Evolutionary conservation across 345 rosid genomes (phyloP), one percentile per base, ranked within the genome.

Genomic region (Euphorbia pulcherrima): DNA sequence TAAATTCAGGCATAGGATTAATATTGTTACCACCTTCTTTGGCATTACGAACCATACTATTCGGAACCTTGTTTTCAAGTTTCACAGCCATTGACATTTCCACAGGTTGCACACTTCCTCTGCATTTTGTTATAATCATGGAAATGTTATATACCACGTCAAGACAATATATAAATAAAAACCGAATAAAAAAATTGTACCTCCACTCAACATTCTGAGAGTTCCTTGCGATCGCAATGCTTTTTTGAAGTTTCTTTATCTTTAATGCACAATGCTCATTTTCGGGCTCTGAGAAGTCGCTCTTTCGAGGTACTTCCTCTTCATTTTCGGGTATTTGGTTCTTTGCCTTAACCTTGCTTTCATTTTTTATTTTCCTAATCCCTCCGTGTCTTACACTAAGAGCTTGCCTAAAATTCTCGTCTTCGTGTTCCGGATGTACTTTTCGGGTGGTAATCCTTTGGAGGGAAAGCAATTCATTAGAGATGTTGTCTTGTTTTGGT

Each of bases 321-420:
- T 76, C 75, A 79, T 76, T 87, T 57, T 82, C 78, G 9, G 92
- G 88, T 1, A 79, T 63, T 72, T 87, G 90, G 52, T 84, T 81
- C 82, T 90, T 93, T 30, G 79, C 69, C 80, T 82, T 90, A 27
- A 73, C 80, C 77, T 87, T 90, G 62, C 68, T 76, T 70, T 90
- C 96, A 21, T 75, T 68, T 79, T 82, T 89, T 74, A 57, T 75
- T 78, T 90, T 94, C 68, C 83, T 82, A 28, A 84, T 80, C 40
- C 91, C 92, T 11, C 91, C 97, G 79, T 90, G 92, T 68, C 95
- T 87, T 74, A 85, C 72, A 67, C 86, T 85, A 59, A 90, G 87
- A 51, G 88, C 88, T 65, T 87, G 91, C 79, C 81, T 85, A 62
- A 85, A 84, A 59, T 84, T 92, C 65, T 90, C 94, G 51, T 94